Evolutionary conservation across 2,329 filamentous ascomycete species (phyloP).

Genomic region (Westerdykella ornata): DNA sequence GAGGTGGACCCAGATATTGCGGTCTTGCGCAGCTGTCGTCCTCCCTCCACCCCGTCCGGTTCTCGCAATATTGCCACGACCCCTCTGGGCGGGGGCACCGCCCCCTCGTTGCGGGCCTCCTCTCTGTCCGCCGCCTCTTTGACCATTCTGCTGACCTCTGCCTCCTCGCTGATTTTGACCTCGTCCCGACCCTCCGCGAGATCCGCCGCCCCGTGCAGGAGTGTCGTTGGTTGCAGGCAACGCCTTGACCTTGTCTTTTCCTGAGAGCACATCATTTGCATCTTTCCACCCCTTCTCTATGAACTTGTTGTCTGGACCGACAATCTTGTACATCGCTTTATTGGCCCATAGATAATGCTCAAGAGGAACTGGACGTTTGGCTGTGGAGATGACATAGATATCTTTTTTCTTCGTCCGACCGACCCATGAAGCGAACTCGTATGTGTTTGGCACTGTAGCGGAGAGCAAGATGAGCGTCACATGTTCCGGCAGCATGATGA

Average conservation of each 20-base stretch:
- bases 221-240: conserved; percentile 46
- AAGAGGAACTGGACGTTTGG: conserved; percentile 87
- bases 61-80: conserved; percentile 79
- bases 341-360: conserved; percentile 96
- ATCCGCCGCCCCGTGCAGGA: conserved; percentile 46
- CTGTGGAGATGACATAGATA: conserved; percentile 97
- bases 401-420: conserved; percentile 97
- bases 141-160: conserved; percentile 41
- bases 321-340: conserved; percentile 89
- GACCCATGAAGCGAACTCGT: conserved; percentile 98
- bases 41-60: conserved; percentile 78
- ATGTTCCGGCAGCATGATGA: conserved; percentile 98
- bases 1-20: conserved; percentile 92
- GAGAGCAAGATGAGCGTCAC: conserved; percentile 92
- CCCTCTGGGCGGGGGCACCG: conserved; percentile 50
- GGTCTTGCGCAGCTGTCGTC: conserved; percentile 86
- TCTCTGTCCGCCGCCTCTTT: conserved; percentile 48
- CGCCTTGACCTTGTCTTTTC: conserved; percentile 68
- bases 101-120: conserved; percentile 49
- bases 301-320: conserved; percentile 86
- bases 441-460: conserved; percentile 92
- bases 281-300: conserved; percentile 92
- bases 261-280: conserved; percentile 73
- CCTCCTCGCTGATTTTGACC: conserved; percentile 50
- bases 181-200: conserved; percentile 42